Percentiles rank a stretch among this genome's conserved stretches.
These are phyloP conservation scores for Tricholoma terreum DNA, from an alignment of 768 basidiomycete species.

Conservation along the genomic window DNA sequence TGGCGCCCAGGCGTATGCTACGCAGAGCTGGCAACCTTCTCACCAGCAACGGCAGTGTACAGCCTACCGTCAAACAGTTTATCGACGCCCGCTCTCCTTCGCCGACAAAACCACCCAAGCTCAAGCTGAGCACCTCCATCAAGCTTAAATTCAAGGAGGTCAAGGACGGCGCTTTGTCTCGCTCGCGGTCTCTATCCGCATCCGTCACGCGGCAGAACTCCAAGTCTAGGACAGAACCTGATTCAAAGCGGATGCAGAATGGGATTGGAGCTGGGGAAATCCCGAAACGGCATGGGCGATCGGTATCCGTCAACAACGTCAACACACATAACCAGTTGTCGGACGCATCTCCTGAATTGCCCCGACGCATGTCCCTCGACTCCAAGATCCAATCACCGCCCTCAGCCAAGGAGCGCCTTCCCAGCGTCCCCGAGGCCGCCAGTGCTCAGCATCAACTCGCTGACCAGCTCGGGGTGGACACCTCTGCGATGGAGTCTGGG, in stretches of 20 bases:
- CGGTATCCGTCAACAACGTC: slow-evolving; percentile 8
- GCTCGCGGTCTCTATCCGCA: slow-evolving; percentile 18
- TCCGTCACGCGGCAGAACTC: slow-evolving; percentile 3
- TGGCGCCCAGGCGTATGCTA: slow-evolving; percentile 22
- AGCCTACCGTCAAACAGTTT: slow-evolving; percentile 22
- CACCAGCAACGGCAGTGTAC: slow-evolving; percentile 22
- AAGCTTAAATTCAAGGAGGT: slow-evolving; percentile 33
- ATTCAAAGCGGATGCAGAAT: neutral
- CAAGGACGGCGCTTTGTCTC: slow-evolving; percentile 27
- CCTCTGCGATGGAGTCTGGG: slow-evolving; percentile 11
- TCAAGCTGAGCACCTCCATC: slow-evolving; percentile 30
- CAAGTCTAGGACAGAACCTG: neutral
- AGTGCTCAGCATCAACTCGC: neutral
- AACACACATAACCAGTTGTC: neutral
- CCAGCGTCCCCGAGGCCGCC: neutral
- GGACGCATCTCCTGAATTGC: neutral
- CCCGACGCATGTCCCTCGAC: neutral
- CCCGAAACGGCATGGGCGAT: slow-evolving; percentile 13
- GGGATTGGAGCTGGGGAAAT: neutral
- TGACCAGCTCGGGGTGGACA: slow-evolving; percentile 2
- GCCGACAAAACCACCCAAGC: slow-evolving; percentile 2
- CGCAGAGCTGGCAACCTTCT: slow-evolving; percentile 37
- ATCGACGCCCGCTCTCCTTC: slow-evolving; percentile 8
- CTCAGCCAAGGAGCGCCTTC: neutral
- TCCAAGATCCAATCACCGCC: neutral